Conservation (phyloP, 2,329 filamentous ascomycete genomes). For the Trichoderma sp. region DNA sequence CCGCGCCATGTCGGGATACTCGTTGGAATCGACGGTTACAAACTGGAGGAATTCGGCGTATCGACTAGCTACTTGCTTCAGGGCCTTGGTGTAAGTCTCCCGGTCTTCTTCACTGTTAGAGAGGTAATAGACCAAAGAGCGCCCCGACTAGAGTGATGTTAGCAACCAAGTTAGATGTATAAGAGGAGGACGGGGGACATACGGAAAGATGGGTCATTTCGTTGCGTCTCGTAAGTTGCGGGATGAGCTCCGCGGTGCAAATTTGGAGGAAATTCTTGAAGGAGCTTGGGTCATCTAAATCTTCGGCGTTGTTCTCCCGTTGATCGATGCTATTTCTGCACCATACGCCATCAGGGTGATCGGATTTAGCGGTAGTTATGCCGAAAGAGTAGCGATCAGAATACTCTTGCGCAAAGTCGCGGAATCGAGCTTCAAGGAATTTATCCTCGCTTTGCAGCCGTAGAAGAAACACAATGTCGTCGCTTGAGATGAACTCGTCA, state of each 20-base stretch:
- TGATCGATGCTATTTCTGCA: conserved; percentile 43
- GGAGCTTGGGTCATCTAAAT: conserved; percentile 33
- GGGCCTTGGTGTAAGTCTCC: conserved; percentile 34
- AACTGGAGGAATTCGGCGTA: conserved; percentile 49
- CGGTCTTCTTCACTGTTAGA: conserved; percentile 30
- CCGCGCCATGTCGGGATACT: conserved; percentile 45
- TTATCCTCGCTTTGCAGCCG: conserved; percentile 33
- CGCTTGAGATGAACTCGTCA: conserved; percentile 36
- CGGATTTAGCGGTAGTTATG: conserved; percentile 6
- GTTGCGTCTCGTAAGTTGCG: conserved; percentile 44
- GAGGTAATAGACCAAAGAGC: conserved; percentile 39
- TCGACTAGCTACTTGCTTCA: conserved; percentile 43
- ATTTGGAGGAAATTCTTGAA: conserved; percentile 39
- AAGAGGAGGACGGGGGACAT: background rate
- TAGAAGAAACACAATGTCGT: conserved; percentile 45
- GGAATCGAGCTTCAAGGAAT: conserved; percentile 33
- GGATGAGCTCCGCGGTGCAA: conserved; percentile 42
- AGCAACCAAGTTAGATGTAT: background rate
- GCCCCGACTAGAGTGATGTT: conserved; percentile 33
- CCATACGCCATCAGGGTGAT: conserved; percentile 22
- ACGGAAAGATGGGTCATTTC: conserved; percentile 44
- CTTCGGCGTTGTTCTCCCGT: conserved; percentile 35
- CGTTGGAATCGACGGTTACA: conserved; percentile 44
- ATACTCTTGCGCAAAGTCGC: conserved; percentile 35
- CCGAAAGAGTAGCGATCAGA: conserved; percentile 45